Evolutionary conservation across 306 rosid species (phyloP), one percentile per base, ranked within the genome.

Genomic region (Rosa chinensis): DNA sequence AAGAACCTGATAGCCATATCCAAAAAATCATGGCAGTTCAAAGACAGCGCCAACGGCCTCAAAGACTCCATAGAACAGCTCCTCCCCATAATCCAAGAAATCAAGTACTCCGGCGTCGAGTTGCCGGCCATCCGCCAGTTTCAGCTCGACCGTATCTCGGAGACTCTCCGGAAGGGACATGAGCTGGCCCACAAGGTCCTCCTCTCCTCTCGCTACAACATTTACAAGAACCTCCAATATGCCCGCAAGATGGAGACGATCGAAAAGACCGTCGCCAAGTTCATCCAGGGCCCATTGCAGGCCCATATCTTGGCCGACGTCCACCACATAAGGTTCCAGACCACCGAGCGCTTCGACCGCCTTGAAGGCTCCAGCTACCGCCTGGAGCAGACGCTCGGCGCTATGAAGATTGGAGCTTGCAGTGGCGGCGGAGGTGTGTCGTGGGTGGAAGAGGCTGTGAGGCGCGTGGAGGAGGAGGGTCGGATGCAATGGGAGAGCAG

Each of bases 71-170:
- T 95, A 62, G 5, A 56, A 0, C 79, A 86, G 16, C 80, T 91
- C 66, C 77, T 78, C 11, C 97, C 97, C 0, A 89, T 84, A 13
- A 88, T 95, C 49, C 74, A 85, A 28, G 98, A 92, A 48, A 91
- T 95, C 84, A 95, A 91, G 43, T 90, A 86, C 89, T 86, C 94
- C 10, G 99, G 99, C 74, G 90, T 90, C 0, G 99, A 95, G 79
- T 84, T 95, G 9, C 62, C 93, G 4, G 81, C 81, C 3, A 1
- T 4, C 6, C 92, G 96, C 0, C 98, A 92, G 68, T 79, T 9
- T 4, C 97, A 91, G 79, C 90, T 95, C 40, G 85, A 90, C 21
- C 89, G 89, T 10, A 37, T 95, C 81, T 92, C 96, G 3, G 89
- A 86, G 83, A 74, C 77, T 32, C 93, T 95, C 67, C 84, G 77